Evolutionary conservation across 192 early-diverging fungal genomes (phyloP), one percentile per base, ranked within the genome.

Genomic region (Diversispora eburnea): DNA sequence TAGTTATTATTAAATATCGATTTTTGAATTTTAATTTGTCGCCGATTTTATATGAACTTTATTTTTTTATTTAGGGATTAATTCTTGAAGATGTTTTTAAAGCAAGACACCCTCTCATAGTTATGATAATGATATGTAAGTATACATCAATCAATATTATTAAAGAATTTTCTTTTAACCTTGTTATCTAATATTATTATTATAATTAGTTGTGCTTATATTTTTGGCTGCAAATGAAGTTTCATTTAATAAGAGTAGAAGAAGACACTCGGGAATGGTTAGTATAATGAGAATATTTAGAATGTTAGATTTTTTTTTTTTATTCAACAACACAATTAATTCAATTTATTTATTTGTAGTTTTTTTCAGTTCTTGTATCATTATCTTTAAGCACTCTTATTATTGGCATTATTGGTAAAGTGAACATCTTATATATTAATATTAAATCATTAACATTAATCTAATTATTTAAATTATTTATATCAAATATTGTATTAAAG

Each of bases 181-280:
- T 0, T 39, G 2, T 56, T 58, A 20, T 48, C 19, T 60, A 46
- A 5, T 15, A 48, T 20, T 17, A n/a, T 58, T 59, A 42, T 48
- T 12, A 45, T 47, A n/a, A 13, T 51, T n/a, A 88, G 86, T 83
- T 17, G 60, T 84, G 3, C 80, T 93, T 19, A 85, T 90, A 15
- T 57, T 83, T 8, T 72, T 93, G 45, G 90, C 86, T 7, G 80
- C 91, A 0, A 81, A 87, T 51, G 91, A 94, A 73, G 85, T 89
- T 8, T 82, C 87, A 0, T 92, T 84, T 73, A 90, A 90, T 83
- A 84, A 87, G 61, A 83, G 87, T 15, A 92, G 90, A 74, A 81
- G 80, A 58, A 86, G 88, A 19, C 87, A 92, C 66, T 79, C 87
- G 5, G 89, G 89, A 45, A 92, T 96, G 91, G 90, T 92, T 82